A percentile compares a stretch with the other conserved stretches of the same genome.
These are phyloP conservation scores for Xylaria multiplex DNA, from an alignment of 2,329 filamentous ascomycete genomes.

Conservation along the genomic window DNA sequence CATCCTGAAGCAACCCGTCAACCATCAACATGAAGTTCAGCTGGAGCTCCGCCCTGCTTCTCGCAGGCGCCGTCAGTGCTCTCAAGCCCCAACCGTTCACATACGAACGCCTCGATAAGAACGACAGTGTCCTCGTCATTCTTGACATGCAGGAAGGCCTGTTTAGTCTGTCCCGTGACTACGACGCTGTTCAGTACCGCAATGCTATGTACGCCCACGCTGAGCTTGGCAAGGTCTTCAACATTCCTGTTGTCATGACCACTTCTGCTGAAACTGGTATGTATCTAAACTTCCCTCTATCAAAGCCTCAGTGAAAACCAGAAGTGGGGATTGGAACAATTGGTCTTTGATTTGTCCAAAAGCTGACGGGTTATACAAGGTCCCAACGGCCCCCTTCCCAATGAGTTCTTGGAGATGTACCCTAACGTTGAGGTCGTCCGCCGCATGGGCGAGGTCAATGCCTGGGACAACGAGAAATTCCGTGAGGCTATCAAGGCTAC, in stretches of 20 bases:
- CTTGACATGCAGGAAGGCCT: slow-evolving; percentile 70
- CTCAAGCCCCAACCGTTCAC: slow-evolving; percentile 36
- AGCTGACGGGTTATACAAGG: slow-evolving; percentile 52
- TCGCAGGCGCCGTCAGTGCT: slow-evolving; percentile 9
- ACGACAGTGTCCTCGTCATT: slow-evolving; percentile 60
- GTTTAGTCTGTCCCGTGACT: slow-evolving; percentile 71
- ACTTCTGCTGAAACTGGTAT: slow-evolving; percentile 70
- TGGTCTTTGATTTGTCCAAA: too few species aligned
- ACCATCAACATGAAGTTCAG: slow-evolving; percentile 24
- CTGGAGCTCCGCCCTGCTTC: slow-evolving; percentile 17
- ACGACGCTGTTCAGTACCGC: slow-evolving; percentile 70
- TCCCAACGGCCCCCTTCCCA: slow-evolving; percentile 76
- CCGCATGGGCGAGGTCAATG: slow-evolving; percentile 77
- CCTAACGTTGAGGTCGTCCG: slow-evolving; percentile 72
- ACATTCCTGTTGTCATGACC: slow-evolving; percentile 75
- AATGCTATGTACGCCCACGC: slow-evolving; percentile 76
- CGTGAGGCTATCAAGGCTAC: slow-evolving; percentile 71
- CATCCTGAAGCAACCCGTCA: slow-evolving; percentile 3
- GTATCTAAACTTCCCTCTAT: neutral
- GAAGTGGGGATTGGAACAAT: neutral
- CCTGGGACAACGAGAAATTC: slow-evolving; percentile 80
- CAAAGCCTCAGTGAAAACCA: neutral
- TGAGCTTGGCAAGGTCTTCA: slow-evolving; percentile 71
- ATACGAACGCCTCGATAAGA: slow-evolving; percentile 51
- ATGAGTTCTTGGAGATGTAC: slow-evolving; percentile 74